phyloP scores from a whole-genome alignment of 352 stramenopile species.

The Phytopythium ostracodes region DNA sequence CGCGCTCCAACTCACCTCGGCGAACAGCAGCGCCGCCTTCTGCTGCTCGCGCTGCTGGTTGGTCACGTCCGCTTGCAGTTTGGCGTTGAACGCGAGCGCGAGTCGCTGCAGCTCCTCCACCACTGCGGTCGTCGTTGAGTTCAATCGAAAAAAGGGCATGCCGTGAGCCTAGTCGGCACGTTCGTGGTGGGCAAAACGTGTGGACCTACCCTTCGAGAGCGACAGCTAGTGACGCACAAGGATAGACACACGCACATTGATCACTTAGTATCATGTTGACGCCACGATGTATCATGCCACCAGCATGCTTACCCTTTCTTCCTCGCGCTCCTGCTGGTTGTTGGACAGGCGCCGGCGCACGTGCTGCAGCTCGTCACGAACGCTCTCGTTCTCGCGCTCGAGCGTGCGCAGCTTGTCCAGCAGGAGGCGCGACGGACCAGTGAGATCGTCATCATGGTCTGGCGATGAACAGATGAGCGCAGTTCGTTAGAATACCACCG shows the following conservation, averaged over 20 bases:
- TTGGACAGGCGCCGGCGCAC: constrained; percentile 47
- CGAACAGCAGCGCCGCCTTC: constrained; percentile 65
- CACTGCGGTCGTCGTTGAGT: constrained; percentile 12
- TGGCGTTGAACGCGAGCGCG: constrained; percentile 44
- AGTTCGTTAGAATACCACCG: background rate
- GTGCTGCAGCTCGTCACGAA: constrained; percentile 52
- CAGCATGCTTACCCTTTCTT: constrained; percentile 31
- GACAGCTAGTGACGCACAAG: background rate
- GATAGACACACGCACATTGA: background rate
- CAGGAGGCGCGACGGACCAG: constrained; percentile 3
- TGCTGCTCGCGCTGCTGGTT: constrained; percentile 64
- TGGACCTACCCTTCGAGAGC: constrained; percentile 1
- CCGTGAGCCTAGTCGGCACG: background rate
- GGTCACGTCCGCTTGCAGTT: constrained; percentile 46
- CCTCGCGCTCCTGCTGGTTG: constrained; percentile 54
- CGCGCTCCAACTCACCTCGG: constrained; percentile 24
- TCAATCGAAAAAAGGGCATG: no score
- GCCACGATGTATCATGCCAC: background rate
- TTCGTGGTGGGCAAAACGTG: background rate
- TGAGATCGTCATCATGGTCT: background rate
- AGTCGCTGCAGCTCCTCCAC: constrained; percentile 57
- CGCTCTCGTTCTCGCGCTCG: constrained; percentile 55
- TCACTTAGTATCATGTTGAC: background rate
- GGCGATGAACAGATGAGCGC: background rate
- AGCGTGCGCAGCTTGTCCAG: constrained; percentile 41